A percentile compares a stretch with the other conserved stretches of the same genome.
phyloP scores from a whole-genome alignment of 257 asterid species.

The Forsythia viridissima region DNA sequence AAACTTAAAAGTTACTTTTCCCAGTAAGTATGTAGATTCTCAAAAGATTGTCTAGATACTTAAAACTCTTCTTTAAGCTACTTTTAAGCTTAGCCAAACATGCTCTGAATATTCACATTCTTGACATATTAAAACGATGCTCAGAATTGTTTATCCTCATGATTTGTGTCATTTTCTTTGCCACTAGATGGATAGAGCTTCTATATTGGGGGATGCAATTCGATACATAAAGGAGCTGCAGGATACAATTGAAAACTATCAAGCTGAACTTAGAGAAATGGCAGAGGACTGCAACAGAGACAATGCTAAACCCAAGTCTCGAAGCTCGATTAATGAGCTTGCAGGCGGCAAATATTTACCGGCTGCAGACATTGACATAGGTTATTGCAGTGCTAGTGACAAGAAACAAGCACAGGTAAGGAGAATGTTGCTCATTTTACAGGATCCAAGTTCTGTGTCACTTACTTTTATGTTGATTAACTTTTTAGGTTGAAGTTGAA shows the following conservation, averaged over 20 bases:
- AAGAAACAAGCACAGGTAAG: constrained; percentile 42
- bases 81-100: not conserved
- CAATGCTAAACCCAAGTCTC: constrained; percentile 20
- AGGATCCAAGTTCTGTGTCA: not conserved
- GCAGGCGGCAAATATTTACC: constrained; percentile 5
- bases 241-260: constrained; percentile 30
- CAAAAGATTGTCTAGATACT: not conserved
- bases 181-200: constrained; percentile 67
- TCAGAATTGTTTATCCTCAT: not conserved
- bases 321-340: constrained; percentile 20
- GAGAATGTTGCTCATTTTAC: not conserved
- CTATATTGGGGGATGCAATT: constrained; percentile 69
- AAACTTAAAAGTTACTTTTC: not conserved
- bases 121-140: too few species aligned
- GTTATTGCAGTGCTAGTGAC: constrained; percentile 22
- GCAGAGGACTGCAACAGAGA: constrained; percentile 30
- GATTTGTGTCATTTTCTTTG: constrained; percentile 3
- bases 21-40: not conserved
- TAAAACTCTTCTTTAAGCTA: not conserved
- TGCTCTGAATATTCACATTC: too few species aligned
- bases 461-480: not conserved
- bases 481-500: constrained; percentile 54
- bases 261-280: constrained; percentile 44
- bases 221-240: constrained; percentile 63
- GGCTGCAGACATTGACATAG: not conserved